Percentiles rank a stretch among this genome's conserved stretches.
These are phyloP conservation scores for Cladosporium cucumerinum DNA, from an alignment of 2,329 filamentous ascomycete genomes.

Conservation along the genomic window DNA sequence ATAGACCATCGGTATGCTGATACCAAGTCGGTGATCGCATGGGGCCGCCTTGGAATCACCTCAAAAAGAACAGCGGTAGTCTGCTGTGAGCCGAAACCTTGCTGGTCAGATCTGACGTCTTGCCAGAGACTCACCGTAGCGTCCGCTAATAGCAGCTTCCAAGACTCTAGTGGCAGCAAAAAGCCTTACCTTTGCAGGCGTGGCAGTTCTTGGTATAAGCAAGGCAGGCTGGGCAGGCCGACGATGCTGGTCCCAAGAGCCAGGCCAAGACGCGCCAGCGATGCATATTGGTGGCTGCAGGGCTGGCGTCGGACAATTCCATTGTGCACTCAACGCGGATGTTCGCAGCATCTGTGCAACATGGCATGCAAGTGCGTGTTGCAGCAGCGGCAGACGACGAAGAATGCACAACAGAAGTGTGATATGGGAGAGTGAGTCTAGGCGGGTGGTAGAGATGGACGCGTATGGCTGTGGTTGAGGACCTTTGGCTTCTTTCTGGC, in stretches of 20 bases:
- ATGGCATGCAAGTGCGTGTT: neutral
- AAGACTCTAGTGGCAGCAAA: slow-evolving; percentile 12
- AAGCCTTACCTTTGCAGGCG: slow-evolving; percentile 13
- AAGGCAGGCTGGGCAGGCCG: neutral
- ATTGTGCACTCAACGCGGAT: neutral
- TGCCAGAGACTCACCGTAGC: neutral
- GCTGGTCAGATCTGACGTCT: slow-evolving; percentile 9
- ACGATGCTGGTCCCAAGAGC: slow-evolving; percentile 12
- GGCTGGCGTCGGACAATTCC: slow-evolving; percentile 7
- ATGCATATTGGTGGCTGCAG: slow-evolving; percentile 1
- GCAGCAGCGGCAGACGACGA: neutral
- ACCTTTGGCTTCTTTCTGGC: neutral
- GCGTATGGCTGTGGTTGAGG: neutral
- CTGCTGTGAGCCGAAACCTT: slow-evolving; percentile 1
- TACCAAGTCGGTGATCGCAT: slow-evolving; percentile 17
- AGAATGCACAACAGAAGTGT: neutral
- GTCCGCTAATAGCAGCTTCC: slow-evolving; percentile 10
- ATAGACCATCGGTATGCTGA: slow-evolving; percentile 5
- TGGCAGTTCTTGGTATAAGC: slow-evolving; percentile 16
- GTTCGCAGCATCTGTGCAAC: neutral
- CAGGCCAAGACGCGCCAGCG: slow-evolving; percentile 7
- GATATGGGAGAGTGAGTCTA: neutral
- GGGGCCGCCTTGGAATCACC: slow-evolving; percentile 16
- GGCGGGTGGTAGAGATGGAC: neutral
- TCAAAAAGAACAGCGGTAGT: neutral